Conservation (phyloP, 768 basidiomycete species). For the Rhodocollybia butyracea region DNA sequence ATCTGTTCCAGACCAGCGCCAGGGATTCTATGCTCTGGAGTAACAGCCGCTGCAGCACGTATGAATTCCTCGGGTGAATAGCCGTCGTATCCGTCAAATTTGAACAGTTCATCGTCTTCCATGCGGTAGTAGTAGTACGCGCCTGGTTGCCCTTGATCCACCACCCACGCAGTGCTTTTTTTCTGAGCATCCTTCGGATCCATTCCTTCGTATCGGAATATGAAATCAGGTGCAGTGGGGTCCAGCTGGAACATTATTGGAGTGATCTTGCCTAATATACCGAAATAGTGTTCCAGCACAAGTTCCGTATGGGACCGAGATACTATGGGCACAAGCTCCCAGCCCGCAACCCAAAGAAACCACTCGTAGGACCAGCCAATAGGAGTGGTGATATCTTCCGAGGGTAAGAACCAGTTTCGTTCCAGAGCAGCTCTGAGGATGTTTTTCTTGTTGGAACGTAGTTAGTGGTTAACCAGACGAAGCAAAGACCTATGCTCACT, state of each 20-base stretch:
- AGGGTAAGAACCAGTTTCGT: background rate
- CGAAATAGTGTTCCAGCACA: constrained; percentile 3
- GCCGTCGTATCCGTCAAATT: background rate
- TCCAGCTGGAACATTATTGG: constrained; percentile 4
- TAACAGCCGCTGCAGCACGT: background rate
- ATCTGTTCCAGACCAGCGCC: background rate
- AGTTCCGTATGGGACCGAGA: constrained; percentile 5
- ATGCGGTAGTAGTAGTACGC: constrained; percentile 5
- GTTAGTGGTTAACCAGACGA: too few relatives aligned
- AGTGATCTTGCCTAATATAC: background rate
- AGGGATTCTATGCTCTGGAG: too few relatives aligned
- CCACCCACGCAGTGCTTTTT: background rate
- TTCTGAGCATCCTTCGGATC: background rate
- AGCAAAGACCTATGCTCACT: background rate
- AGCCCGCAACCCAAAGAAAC: constrained; percentile 4
- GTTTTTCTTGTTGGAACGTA: background rate
- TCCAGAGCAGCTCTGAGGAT: background rate
- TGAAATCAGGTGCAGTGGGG: background rate
- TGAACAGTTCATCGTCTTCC: constrained; percentile 5
- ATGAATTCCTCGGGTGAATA: background rate
- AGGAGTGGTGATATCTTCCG: background rate
- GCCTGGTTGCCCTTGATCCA: background rate
- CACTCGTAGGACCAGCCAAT: constrained; percentile 5
- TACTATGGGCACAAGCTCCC: constrained; percentile 4
- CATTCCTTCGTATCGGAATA: constrained; percentile 4